These are phyloP conservation scores for Cucurbita argyrosperma DNA, from an alignment of 306 rosid species.

Conservation along the genomic window DNA sequence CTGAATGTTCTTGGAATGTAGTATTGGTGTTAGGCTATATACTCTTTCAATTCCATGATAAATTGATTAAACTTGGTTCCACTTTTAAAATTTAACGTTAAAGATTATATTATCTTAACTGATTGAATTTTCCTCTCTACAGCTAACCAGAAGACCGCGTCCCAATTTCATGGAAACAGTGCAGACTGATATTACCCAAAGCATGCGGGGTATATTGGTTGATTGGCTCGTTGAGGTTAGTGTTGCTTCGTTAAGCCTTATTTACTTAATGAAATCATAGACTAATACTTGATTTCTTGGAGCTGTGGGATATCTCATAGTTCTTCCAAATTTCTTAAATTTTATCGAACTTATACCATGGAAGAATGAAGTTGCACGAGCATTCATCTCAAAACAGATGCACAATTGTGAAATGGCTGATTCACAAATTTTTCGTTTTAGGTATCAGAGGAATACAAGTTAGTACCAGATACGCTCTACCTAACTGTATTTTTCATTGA, in stretches of 20 bases:
- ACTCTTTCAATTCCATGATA: not conserved
- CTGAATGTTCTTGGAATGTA: not conserved
- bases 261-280: not conserved
- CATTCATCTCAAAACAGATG: not conserved
- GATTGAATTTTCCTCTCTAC: slow-evolving; percentile 1
- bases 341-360: not conserved
- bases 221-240: slow-evolving; percentile 99
- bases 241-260: slow-evolving; percentile 3
- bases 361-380: not conserved
- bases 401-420: not conserved
- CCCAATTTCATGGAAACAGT: slow-evolving; percentile 49
- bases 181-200: slow-evolving; percentile 66
- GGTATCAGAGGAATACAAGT: slow-evolving; percentile 80
- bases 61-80: not conserved
- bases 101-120: not conserved
- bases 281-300: not conserved
- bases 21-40: not conserved
- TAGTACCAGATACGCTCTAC: slow-evolving; percentile 69
- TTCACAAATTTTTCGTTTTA: slow-evolving; percentile 18
- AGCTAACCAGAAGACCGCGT: slow-evolving; percentile 67
- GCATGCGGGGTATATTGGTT: slow-evolving; percentile 76
- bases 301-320: not conserved
- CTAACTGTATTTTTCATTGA: slow-evolving; percentile 74
- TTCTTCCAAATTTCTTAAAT: not conserved
- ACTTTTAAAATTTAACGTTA: not conserved